Evolutionary conservation across 2,329 filamentous ascomycete species (phyloP), one percentile per base, ranked within the genome.

Genomic region (Fusarium euwallaceae): DNA sequence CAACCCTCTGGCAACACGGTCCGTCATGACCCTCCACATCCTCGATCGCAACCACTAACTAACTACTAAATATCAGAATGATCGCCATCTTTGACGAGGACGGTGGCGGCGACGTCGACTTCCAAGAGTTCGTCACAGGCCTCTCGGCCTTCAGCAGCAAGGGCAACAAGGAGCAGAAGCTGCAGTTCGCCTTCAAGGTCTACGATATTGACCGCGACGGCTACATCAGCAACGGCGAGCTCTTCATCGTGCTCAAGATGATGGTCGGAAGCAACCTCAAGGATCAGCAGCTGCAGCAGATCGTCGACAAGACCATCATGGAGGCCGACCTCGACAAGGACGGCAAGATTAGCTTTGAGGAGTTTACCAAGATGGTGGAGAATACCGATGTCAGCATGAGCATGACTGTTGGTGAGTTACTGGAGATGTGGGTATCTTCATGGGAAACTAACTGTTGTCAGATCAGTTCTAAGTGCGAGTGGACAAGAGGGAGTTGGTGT

Each of bases 251-350:
- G 81, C 89, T 99, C 80, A 99, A 99, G 93, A 99, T 99, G 97
- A 99, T 99, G 97, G 97, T 99, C 61, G 97, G 97, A 70, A 98
- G 94, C 87, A 99, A 99, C 85, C 87, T 99, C 81, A 99, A 99
- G 89, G 97, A 99, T 84, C 95, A 98, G 86, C 97, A 99, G 87
- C 87, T 99, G 83, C 97, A 99, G 87, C 97, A 96, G 91, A 99
- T 99, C 83, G 97, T 99, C 78, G 97, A 99, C 88, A 99, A 99
- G 91, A 99, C 97, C 70, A 98, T 99, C 83, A 98, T 98, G 97
- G 97, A 99, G 87, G 97, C 97, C 59, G 97, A 99, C 84, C 89
- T 95, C 78, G 97, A 99, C 85, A 92, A 92, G 71, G 97, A 99
- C 83, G 97, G 97, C 80, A 97, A 97, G 89, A 98, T 99, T 84